Base-by-base conservation (phyloP, 768 basidiomycete species). In the Amanita thiersii region DNA sequence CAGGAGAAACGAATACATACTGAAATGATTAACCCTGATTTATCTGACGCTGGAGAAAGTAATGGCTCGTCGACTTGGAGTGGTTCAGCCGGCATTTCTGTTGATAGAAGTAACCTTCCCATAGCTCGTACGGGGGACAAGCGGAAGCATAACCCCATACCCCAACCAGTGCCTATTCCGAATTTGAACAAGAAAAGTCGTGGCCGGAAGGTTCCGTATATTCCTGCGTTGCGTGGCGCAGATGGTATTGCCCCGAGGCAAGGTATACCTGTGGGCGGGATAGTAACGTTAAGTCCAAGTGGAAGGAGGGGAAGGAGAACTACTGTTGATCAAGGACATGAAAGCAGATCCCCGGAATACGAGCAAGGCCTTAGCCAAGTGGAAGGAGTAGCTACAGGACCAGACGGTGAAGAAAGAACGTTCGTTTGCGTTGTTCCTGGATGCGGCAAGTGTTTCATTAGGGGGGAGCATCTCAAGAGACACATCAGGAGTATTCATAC, bases 401-500 rank as follows among this genome's bases (percentile, higher is more conserved):
- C 39, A 3, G 14, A 3, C 14, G 30, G 9, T 3, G 46, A 39
- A 6, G 47, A 61, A 50, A 63, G 83, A 36, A 66, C 71, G 20
- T 82, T 78, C 56, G 66, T 74, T 46, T 90, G 87, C 56, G 65
- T 68, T 14, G 83, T 84, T 0, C 64, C 73, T 1, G 84, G 75
- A 1, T 91, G 88, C 50, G 77, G 77, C 12, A 88, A 88, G 63
- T 79, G 79, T 43, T 92, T 92, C 52, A 75, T 75, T 26, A 68
- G 88, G 2, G 75, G 79, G 1, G 86, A 89, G 50, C 88, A 91
- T 58, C 63, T 92, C 44, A 87, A 88, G 61, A 64, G 88, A 19
- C 88, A 90, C 62, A 72, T 89, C 14, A 60, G 81, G 45, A 80
- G 79, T 40, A 81, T 91, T 37, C 87, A 91, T 58, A 88, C 87